Evolutionary conservation across 2,329 filamentous ascomycete species (phyloP), one percentile per base, ranked within the genome.

Genomic region (Aciculosporium take): DNA sequence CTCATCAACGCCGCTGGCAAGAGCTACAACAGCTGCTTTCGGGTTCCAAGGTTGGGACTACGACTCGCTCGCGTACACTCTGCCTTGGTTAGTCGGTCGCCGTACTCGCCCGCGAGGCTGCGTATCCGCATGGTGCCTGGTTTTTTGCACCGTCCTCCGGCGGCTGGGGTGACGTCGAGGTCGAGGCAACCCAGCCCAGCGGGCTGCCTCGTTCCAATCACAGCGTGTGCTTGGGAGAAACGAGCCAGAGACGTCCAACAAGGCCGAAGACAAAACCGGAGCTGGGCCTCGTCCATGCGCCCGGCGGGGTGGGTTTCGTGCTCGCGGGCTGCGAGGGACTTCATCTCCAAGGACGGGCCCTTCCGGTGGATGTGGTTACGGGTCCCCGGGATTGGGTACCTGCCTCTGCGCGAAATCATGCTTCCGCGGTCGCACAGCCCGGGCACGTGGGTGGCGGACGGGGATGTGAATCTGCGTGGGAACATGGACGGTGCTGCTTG

Each of bases 1-100:
- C 42, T 61, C 35, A 45, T 60, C 51, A 61, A 61, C 42, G 52
- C 49, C n/a, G 35, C 23, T 61, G 56, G 57, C 29, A 33, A 40
- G 32, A 47, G 34, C 0, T 49, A 47, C 45, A 43, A 41, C 1
- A 42, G 48, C 40, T 37, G n/a, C 40, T 0, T 53, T 55, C 35
- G 49, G 54, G 34, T 36, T 53, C 28, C 1, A 8, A 4, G 10
- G 32, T 4, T 57, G 55, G 54, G 21, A 48, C 3, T 18, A 33
- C 6, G 5, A 20, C 3, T 56, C 53, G 50, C 54, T 56, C 2
- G 15, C 46, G n/a, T 42, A 41, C 37, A 53, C 61, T 21, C 8
- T 46, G n/a, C 52, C 57, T 0, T n/a, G 58, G 59, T 8, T 7
- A 53, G 35, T 39, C 50, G 4, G 18, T 46, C 20, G 37, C 45